These are phyloP conservation scores for Lagerstroemia speciosa DNA, from an alignment of 345 rosid genomes.

Conservation along the genomic window DNA sequence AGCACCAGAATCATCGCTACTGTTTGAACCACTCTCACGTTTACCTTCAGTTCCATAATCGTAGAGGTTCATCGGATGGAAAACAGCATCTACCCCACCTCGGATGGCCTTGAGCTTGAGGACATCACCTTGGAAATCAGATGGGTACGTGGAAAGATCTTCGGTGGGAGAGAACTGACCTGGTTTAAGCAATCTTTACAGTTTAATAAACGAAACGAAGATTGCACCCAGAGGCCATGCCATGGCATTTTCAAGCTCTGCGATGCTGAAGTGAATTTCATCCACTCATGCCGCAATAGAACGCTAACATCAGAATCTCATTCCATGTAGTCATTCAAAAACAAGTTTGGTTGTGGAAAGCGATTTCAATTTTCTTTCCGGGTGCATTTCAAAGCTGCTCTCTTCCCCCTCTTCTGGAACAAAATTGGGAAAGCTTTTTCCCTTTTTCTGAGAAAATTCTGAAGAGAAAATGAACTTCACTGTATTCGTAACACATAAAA, in stretches of 20 bases:
- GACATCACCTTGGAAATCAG: constrained; percentile 73
- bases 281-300: background rate
- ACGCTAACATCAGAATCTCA: background rate
- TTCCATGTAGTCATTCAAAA: background rate
- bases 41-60: constrained; percentile 25
- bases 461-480: background rate
- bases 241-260: background rate
- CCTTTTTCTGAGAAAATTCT: background rate
- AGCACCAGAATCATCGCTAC: constrained; percentile 13
- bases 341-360: background rate
- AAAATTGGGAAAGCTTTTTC: background rate
- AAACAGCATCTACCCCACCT: constrained; percentile 55
- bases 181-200: constrained; percentile 53
- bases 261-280: background rate
- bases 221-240: background rate
- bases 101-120: constrained; percentile 46
- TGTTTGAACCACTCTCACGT: background rate
- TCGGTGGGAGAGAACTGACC: constrained; percentile 93
- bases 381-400: background rate
- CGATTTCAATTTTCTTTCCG: background rate
- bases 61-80: constrained; percentile 65
- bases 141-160: constrained; percentile 86
- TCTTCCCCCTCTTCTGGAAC: background rate
- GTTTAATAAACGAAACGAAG: background rate
- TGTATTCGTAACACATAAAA: background rate